Evolutionary conservation across 1,284 basidiomycete species (phyloP).

Genomic region (Moesziomyces antarcticus): DNA sequence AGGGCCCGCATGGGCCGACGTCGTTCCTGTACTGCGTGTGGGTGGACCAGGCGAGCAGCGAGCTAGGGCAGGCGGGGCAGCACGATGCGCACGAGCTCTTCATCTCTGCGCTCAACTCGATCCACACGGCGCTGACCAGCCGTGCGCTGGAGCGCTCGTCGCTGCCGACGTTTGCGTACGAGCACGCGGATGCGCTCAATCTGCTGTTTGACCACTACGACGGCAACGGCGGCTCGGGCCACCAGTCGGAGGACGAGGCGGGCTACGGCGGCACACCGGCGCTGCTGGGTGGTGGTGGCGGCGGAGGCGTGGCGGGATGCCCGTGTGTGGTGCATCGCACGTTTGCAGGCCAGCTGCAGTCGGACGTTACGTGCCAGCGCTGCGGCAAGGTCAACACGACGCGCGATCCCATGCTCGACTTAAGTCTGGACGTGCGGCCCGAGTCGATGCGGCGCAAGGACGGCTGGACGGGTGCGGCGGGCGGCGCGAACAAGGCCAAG

Average conservation of each 20-base stretch:
- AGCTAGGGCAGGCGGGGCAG: conserved; percentile 89
- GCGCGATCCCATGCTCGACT: conserved; percentile 88
- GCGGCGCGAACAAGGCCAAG: conserved; percentile 25
- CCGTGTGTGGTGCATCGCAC: conserved; percentile 92
- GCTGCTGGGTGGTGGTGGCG: conserved; percentile 2
- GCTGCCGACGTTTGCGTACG: conserved; percentile 47
- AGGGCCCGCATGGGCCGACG: conserved; percentile 78
- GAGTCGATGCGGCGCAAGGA: conserved; percentile 37
- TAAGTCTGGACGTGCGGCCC: conserved; percentile 80
- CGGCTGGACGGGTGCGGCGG: not conserved
- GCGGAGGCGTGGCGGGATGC: conserved; percentile 70
- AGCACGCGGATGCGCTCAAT: conserved; percentile 38
- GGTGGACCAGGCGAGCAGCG: conserved; percentile 76
- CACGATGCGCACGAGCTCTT: conserved; percentile 87
- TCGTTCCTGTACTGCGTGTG: conserved; percentile 87
- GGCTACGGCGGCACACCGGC: conserved; percentile 13
- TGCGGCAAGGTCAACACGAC: conserved; percentile 80
- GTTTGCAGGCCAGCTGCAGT: conserved; percentile 87
- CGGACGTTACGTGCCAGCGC: conserved; percentile 85
- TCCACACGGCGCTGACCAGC: conserved; percentile 57
- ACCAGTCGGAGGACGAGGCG: conserved; percentile 43
- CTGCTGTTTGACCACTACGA: conserved; percentile 54
- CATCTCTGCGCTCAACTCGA: conserved; percentile 63
- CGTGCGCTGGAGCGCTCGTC: conserved; percentile 41
- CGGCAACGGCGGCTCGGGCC: conserved; percentile 27